Evolutionary conservation across 768 basidiomycete genomes (phyloP), one percentile per base, ranked within the genome.

Genomic region (Trametes coccinea): DNA sequence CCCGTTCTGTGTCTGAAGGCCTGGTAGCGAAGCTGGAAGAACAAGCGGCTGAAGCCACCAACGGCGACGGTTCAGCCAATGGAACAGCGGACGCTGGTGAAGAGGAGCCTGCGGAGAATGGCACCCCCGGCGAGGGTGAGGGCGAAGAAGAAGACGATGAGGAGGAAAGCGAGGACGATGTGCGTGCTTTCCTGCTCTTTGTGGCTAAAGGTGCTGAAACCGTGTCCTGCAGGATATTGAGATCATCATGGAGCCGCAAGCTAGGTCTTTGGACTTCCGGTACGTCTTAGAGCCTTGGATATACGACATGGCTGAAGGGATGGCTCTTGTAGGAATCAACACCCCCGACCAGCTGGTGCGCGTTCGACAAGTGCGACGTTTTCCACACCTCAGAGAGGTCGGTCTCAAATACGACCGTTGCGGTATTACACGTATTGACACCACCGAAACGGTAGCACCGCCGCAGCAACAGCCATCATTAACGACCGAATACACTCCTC

Each of bases 171-270:
- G 82, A 80, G 67, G 76, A 80, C 17, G 57, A 59, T 72, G 77
- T 44, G 76, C 76, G 67, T 30, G 30, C 14, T 14, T 8, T 14
- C 30, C 13, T 2, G 7, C 5, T 27, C 17, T 22, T 4, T 49
- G 13, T 33, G 30, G 5, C 14, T 16, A 43, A 34, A n/a, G 14
- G 29, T 34, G 40, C 27, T 53, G 6, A 44, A 56, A 39, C 16
- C 17, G 40, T 40, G 27, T 30, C 10, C 39, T 47, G 11, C 66
- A 93, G 89, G 88, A 96, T 71, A 81, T 96, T 64, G 94, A 96
- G 78, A 90, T 96, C 66, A 93, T 96, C 56, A 88, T 93, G 85
- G 92, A 96, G 68, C 86, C 86, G 2, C 78, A 86, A 8, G 74
- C 84, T 16, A 87, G 86, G 57, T 89, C 87, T 4, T 75, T 90